A percentile compares a stretch with the other conserved stretches of the same genome.
Conservation (phyloP, 805 yeast genomes). For the Barnettozyma vustinii region DNA sequence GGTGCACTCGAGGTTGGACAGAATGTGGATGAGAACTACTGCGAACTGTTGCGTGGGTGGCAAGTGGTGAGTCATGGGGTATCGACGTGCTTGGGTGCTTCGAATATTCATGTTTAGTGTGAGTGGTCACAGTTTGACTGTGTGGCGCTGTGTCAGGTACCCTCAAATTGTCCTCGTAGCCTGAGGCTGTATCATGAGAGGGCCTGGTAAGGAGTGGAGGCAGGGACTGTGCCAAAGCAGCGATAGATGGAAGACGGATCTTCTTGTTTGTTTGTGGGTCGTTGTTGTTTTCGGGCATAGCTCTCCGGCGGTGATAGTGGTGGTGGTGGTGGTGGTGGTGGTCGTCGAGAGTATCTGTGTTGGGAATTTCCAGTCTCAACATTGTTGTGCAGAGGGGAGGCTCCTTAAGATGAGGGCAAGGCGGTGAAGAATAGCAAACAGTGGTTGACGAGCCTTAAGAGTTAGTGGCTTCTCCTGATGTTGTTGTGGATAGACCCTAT, state of each 20-base stretch:
- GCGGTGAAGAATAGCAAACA: background rate
- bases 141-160: background rate
- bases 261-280: background rate
- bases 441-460: background rate
- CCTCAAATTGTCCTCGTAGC: background rate
- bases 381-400: background rate
- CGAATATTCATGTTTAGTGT: background rate
- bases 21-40: background rate
- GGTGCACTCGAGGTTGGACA: background rate
- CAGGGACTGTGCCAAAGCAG: constrained; percentile 3
- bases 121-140: background rate
- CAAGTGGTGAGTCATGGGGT: background rate
- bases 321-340: too few relatives aligned
- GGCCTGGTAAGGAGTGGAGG: background rate
- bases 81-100: background rate
- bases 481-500: too few relatives aligned
- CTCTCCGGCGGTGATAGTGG: background rate
- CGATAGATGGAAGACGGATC: constrained; percentile 7
- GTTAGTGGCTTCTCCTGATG: background rate
- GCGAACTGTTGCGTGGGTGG: background rate
- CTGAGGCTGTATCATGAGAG: background rate
- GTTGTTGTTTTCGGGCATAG: background rate
- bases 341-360: background rate
- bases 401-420: background rate
- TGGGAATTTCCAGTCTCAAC: background rate